A percentile compares a stretch with the other conserved stretches of the same genome.
Evolutionary conservation across 1,284 basidiomycete species (phyloP).

Genomic region (Ustanciosporium gigantosporum): DNA sequence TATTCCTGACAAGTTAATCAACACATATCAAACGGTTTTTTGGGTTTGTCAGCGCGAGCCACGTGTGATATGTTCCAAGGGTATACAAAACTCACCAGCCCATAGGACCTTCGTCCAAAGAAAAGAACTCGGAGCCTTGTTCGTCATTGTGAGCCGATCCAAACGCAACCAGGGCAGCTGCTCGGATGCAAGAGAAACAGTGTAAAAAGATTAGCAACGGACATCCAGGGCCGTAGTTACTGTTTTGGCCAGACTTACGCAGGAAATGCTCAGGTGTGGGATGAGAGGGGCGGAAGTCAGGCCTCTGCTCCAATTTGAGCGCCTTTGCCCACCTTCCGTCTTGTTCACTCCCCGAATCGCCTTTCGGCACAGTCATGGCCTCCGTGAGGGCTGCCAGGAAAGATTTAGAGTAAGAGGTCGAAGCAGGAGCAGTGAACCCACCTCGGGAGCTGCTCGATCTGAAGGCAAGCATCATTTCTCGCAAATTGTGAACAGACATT

Average conservation of each 20-base stretch:
- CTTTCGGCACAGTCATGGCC: slow-evolving; percentile 11
- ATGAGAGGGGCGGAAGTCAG: slow-evolving; percentile 24
- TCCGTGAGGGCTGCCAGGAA: slow-evolving; percentile 29
- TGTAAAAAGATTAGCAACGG: too few species aligned
- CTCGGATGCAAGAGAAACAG: not conserved
- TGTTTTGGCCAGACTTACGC: slow-evolving; percentile 25
- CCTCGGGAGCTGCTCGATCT: not conserved
- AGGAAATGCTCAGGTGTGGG: slow-evolving; percentile 42
- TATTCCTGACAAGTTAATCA: slow-evolving; percentile 43
- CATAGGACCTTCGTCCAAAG: slow-evolving; percentile 34
- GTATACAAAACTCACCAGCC: slow-evolving; percentile 39
- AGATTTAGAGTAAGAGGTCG: slow-evolving; percentile 8
- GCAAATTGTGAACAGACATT: slow-evolving; percentile 51
- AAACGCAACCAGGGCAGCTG: slow-evolving; percentile 28
- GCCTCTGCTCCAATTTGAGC: slow-evolving; percentile 14
- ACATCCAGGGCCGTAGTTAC: too few species aligned
- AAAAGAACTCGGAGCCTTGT: slow-evolving; percentile 19
- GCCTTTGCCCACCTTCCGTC: slow-evolving; percentile 26
- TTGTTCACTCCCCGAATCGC: slow-evolving; percentile 1
- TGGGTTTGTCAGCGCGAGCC: not conserved
- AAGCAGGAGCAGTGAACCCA: not conserved
- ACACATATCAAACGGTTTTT: slow-evolving; percentile 1
- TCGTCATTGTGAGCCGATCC: slow-evolving; percentile 31
- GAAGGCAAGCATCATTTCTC: slow-evolving; percentile 15
- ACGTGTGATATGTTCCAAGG: too few species aligned